Base-by-base conservation (phyloP, 148 eudicot genomes). In the Agrostemma githago region DNA sequence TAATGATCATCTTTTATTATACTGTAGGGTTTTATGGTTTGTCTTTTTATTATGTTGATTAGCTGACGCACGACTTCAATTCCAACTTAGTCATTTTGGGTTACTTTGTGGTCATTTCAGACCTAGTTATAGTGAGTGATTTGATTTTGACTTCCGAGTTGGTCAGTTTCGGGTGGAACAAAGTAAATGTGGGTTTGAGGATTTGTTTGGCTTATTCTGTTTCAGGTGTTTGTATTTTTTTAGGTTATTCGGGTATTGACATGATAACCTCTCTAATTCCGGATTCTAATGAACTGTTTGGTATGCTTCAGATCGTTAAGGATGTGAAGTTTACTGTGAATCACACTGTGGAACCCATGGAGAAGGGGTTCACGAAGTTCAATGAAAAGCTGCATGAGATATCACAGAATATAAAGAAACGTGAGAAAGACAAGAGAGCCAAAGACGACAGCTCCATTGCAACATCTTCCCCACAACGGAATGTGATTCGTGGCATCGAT, bases 321-420 rank as follows among this genome's bases (percentile, higher is more conserved):
- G 97, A 96, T 79, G 77, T 96, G 73, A 96, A 83, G 82, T 96
- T 86, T 64, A 92, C 99, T 0, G 92, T 92, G 6, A 89, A 81
- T 72, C 97, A 96, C 73, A 97, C 99, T 3, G 97, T 92, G 78
- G 97, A 88, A 77, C 99, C 99, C 40, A 81, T 92, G 76, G 97
- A 96, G 85, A 96, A 96, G 79, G 99, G 99, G 76, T 74, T 96
- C 78, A 87, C 82, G 26, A 90, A 82, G 74, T 88, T 95, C 73
- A 92, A 95, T 72, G 83, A 90, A 83, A 94, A 94, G 79, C 20
- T 92, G 39, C 97, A 90, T 37, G 88, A 85, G 80, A 90, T 95
- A 69, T 95, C 99, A 0, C 82, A 92, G 68, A 95, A 92, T 81
- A 95, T 95, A 17, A 95, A 89, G 81, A 90, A 82, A 70, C 89